A percentile compares a stretch with the other conserved stretches of the same genome.
Conservation (phyloP, 1,284 basidiomycete species). For the Tilletia caries region DNA sequence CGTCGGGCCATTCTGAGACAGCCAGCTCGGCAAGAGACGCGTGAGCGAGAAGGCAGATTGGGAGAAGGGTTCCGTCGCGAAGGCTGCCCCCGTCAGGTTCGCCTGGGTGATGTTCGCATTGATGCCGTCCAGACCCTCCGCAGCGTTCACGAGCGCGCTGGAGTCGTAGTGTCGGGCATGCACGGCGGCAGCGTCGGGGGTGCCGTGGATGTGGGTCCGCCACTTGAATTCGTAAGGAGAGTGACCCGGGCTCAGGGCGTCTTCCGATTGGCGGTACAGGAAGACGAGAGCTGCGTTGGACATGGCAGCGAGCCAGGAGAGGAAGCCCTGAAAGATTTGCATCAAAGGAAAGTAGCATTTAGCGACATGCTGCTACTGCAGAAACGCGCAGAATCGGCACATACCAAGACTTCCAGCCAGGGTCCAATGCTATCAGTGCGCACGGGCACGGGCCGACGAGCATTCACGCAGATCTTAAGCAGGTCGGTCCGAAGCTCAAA, state of each 20-base stretch:
- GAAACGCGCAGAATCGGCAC: conserved; percentile 22
- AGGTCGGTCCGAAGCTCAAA: conserved; percentile 89
- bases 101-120: conserved; percentile 2
- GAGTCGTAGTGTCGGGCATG: conserved; percentile 10
- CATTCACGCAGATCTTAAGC: conserved; percentile 85
- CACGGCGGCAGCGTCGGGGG: background rate
- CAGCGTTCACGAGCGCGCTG: conserved; percentile 6
- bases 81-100: background rate
- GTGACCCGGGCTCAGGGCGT: conserved; percentile 27
- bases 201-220: conserved; percentile 31
- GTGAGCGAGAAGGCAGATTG: conserved; percentile 30
- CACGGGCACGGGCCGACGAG: conserved; percentile 75
- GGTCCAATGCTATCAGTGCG: conserved; percentile 88
- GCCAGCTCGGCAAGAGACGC: conserved; percentile 28
- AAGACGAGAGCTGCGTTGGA: conserved; percentile 43
- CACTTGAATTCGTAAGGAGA: conserved; percentile 35
- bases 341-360: background rate
- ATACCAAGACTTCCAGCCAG: conserved; percentile 78
- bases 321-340: conserved; percentile 21
- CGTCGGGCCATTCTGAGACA: conserved; percentile 27
- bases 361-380: background rate
- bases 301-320: conserved; percentile 40
- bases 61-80: background rate
- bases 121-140: background rate
- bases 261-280: conserved; percentile 35